Evolutionary conservation across 129 eudicot species (phyloP).

Genomic region (Centaurea solstitialis): DNA sequence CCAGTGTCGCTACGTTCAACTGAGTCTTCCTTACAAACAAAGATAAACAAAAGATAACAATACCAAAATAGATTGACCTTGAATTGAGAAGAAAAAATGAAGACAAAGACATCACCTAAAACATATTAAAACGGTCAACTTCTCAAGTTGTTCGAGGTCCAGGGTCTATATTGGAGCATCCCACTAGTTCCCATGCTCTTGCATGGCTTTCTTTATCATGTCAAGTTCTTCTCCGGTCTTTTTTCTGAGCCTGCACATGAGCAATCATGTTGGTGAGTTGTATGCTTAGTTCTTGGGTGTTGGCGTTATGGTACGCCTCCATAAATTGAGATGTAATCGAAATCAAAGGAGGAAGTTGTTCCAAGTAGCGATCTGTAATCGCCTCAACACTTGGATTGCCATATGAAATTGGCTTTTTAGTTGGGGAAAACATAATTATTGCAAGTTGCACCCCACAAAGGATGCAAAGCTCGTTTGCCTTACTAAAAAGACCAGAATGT

Average conservation of each 20-base stretch:
- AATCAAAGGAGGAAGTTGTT: constrained; percentile 5
- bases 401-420: constrained; percentile 42
- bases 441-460: constrained; percentile 34
- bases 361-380: constrained; percentile 24
- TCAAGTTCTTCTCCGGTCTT: constrained; percentile 31
- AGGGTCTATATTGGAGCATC: constrained; percentile 37
- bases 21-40: too few relatives aligned
- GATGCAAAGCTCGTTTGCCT: constrained; percentile 16
- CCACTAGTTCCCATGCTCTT: constrained; percentile 37
- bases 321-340: constrained; percentile 18
- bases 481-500: background rate
- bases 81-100: too few relatives aligned
- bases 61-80: too few relatives aligned
- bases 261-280: constrained; percentile 29
- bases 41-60: too few relatives aligned
- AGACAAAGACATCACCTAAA: too few relatives aligned
- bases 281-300: constrained; percentile 30
- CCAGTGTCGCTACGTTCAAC: background rate
- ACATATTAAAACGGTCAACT: too few relatives aligned
- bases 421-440: constrained; percentile 45
- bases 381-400: constrained; percentile 49
- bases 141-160: constrained; percentile 29
- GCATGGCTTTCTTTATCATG: constrained; percentile 20
- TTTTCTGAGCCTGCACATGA: constrained; percentile 32
- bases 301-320: constrained; percentile 35